Percentiles rank a stretch among this genome's conserved stretches.
phyloP scores from a whole-genome alignment of 2,329 filamentous ascomycete species.

The Aspergillus fumigatiaffinis region DNA sequence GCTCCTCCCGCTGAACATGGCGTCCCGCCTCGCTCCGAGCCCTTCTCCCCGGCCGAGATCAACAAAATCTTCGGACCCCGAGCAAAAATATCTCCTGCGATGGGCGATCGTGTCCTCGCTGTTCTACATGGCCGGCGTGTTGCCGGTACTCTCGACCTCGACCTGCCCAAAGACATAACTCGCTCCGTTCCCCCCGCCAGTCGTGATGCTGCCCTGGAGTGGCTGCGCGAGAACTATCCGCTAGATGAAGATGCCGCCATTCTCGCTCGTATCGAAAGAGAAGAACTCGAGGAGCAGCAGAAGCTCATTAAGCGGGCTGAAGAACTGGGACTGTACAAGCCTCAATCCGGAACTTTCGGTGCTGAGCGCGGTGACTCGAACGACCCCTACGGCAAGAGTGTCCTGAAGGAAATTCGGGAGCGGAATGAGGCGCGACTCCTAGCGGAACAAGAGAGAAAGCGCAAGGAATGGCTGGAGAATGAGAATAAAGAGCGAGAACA shows the following conservation, averaged over 20 bases:
- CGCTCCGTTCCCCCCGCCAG: constrained; percentile 28
- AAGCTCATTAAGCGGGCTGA: constrained; percentile 36
- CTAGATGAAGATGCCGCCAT: constrained; percentile 49
- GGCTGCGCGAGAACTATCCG: constrained; percentile 40
- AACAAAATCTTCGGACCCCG: constrained; percentile 33
- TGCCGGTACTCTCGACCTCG: constrained; percentile 43
- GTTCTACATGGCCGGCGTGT: constrained; percentile 43
- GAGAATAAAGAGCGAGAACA: constrained; percentile 42
- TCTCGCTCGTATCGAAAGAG: constrained; percentile 40
- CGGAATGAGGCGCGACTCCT: constrained; percentile 38
- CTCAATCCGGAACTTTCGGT: constrained; percentile 43
- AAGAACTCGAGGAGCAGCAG: constrained; percentile 36
- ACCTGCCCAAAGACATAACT: constrained; percentile 38
- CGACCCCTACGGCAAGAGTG: constrained; percentile 41
- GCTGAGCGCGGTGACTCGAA: constrained; percentile 39
- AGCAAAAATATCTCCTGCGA: constrained; percentile 20
- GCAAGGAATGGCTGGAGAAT: constrained; percentile 50
- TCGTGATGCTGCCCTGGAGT: constrained; percentile 36
- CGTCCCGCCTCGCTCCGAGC: constrained; percentile 23
- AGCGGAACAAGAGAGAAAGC: constrained; percentile 46
- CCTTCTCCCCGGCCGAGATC: constrained; percentile 32
- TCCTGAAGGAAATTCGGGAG: constrained; percentile 37
- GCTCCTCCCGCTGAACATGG: constrained; percentile 23
- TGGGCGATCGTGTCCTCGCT: constrained; percentile 37
- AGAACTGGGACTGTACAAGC: constrained; percentile 39